These are phyloP conservation scores for Parasitella parasitica DNA, from an alignment of 371 early-diverging fungal genomes.

Conservation along the genomic window DNA sequence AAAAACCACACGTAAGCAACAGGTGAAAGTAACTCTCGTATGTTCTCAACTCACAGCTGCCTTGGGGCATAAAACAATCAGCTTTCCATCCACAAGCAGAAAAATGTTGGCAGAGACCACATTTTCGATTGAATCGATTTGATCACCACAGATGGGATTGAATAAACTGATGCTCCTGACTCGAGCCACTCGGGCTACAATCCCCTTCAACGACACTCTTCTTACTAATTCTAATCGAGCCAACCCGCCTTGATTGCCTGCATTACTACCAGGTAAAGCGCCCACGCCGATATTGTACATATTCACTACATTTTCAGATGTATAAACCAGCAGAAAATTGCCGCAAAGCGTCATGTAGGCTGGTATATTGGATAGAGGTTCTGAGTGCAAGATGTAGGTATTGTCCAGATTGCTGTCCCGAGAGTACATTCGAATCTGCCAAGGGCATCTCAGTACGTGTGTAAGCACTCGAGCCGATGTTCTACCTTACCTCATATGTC, in stretches of 20 bases:
- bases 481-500: conserved; percentile 59
- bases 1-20: too few species aligned
- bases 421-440: conserved; percentile 67
- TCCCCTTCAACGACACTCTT: conserved; percentile 67
- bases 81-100: conserved; percentile 50
- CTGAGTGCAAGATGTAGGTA: conserved; percentile 55
- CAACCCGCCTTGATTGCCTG: background rate
- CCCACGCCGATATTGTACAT: conserved; percentile 31
- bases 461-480: background rate
- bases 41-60: conserved; percentile 30
- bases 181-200: conserved; percentile 55
- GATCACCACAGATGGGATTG: conserved; percentile 38
- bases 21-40: too few species aligned
- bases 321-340: conserved; percentile 64
- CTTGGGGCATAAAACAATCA: conserved; percentile 47
- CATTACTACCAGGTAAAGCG: background rate
- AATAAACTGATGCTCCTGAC: conserved; percentile 61
- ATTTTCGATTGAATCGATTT: conserved; percentile 32
- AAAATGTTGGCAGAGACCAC: conserved; percentile 46
- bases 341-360: conserved; percentile 61
- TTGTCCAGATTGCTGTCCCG: conserved; percentile 79
- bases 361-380: conserved; percentile 43
- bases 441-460: background rate
- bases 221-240: conserved; percentile 55
- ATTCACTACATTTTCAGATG: conserved; percentile 67